These are phyloP conservation scores for Jacaranda mimosifolia DNA, from an alignment of 257 asterid genomes.

Conservation along the genomic window DNA sequence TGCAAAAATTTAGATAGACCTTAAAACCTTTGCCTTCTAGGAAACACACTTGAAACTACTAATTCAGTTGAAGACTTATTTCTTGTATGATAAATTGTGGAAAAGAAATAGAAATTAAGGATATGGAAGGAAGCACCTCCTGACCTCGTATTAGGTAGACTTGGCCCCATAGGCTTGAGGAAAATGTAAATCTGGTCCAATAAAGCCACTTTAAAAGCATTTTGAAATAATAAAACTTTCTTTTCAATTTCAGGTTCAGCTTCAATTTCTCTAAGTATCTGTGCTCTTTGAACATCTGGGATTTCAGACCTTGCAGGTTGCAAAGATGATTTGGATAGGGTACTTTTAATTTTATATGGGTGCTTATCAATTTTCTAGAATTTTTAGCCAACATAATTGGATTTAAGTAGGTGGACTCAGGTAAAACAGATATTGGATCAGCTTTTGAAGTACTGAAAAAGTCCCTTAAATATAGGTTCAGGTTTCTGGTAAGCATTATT, in stretches of 20 bases:
- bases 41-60: constrained; percentile 11
- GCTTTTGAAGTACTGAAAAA: not conserved
- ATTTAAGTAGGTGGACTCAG: not conserved
- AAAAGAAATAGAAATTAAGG: not conserved
- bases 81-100: not conserved
- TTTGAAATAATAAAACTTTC: not conserved
- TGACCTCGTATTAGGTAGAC: not conserved
- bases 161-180: not conserved
- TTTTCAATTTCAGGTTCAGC: not conserved
- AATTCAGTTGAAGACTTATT: not conserved
- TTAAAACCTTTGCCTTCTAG: not conserved
- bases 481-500: not conserved
- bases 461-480: not conserved
- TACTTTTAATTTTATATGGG: not conserved
- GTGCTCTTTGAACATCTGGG: not conserved
- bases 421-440: not conserved
- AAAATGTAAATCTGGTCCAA: not conserved
- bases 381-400: not conserved
- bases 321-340: not conserved
- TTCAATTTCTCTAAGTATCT: not conserved
- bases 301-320: not conserved
- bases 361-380: not conserved
- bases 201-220: not conserved
- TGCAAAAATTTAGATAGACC: not conserved
- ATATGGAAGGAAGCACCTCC: not conserved